A percentile compares a stretch with the other conserved stretches of the same genome.
phyloP scores from a whole-genome alignment of 768 basidiomycete genomes.

The Mycena olivaceomarginata region DNA sequence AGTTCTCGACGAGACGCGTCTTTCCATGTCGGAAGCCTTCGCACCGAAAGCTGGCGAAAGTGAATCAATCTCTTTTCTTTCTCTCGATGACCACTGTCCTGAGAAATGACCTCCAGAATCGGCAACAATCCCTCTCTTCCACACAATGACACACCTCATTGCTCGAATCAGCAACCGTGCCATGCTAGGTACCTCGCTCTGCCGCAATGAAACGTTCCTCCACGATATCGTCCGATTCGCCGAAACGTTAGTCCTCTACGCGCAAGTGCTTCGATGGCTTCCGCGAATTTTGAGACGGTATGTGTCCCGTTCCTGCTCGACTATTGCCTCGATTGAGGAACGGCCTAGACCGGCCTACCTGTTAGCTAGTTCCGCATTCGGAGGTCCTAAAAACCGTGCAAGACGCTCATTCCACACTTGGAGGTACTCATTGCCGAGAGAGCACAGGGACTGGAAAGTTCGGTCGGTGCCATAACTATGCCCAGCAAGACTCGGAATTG shows the following conservation, averaged over 20 bases:
- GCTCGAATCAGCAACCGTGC: background rate
- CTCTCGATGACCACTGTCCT: background rate
- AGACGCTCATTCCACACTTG: background rate
- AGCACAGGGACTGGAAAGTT: background rate
- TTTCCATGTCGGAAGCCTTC: background rate
- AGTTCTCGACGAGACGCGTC: background rate
- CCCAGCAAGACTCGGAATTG: background rate
- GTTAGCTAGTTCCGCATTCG: background rate
- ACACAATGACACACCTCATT: constrained; percentile 1
- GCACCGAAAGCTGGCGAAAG: background rate
- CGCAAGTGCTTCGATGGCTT: background rate
- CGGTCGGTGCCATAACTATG: background rate
- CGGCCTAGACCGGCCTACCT: background rate
- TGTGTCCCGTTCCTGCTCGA: background rate
- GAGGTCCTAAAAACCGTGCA: background rate
- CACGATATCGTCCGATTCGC: background rate
- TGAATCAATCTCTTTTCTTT: background rate
- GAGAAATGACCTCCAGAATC: background rate
- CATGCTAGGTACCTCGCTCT: background rate
- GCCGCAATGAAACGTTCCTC: background rate
- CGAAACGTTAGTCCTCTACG: background rate
- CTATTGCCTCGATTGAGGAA: background rate
- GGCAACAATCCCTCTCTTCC: background rate
- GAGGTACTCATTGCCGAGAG: background rate
- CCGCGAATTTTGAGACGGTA: background rate